Base-by-base conservation (phyloP, 2,329 filamentous ascomycete genomes). In the Phialemoniopsis sp. region DNA sequence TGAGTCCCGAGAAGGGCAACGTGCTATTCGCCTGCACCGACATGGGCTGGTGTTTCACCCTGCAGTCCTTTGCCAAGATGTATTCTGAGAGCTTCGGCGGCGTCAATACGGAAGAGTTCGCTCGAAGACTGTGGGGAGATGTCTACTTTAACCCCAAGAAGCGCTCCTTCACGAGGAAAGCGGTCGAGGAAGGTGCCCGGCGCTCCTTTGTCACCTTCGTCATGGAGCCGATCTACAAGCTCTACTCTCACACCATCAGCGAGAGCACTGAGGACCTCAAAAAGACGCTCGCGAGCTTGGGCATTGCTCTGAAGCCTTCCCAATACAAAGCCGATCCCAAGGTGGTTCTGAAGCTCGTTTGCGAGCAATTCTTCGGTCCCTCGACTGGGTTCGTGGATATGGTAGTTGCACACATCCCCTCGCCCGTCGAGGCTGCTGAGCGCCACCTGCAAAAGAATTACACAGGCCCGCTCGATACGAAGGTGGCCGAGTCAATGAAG, bases 1-100 rank as follows among this genome's bases (percentile, higher is more conserved):
- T 98, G 46, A 97, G 91, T 50, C 93, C 93, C 0, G 93, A 98
- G 58, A 95, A 90, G 66, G 93, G 93, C 45, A 98, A 98, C 58
- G 93, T 98, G n/a, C 82, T 94, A 9, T 98, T 98, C 58, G 87
- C 91, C 1, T 95, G 89, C 61, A 88, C 87, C 36, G 85, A 82
- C 44, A 91, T 97, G 85, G 86, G 87, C 40, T 98, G 93, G 93
- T 95, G 89, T 61, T 96, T 98, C 60, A 97, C 90, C 1, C 70
- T 98, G 28, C 83, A 84, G 46, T 96, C 90, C 2, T 98, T 98
- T 58, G 86, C 93, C 12, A 90, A 89, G 61, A 95, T 96, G 88
- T 98, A 98, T 59, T 82, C 89, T 6, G 87, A 95, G 49, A 88
- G 78, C 36, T 95, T 91, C 59, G 81, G 86, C 6, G 84, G 85